Conservation (phyloP, 768 basidiomycete species). For the Mycena indigotica region DNA sequence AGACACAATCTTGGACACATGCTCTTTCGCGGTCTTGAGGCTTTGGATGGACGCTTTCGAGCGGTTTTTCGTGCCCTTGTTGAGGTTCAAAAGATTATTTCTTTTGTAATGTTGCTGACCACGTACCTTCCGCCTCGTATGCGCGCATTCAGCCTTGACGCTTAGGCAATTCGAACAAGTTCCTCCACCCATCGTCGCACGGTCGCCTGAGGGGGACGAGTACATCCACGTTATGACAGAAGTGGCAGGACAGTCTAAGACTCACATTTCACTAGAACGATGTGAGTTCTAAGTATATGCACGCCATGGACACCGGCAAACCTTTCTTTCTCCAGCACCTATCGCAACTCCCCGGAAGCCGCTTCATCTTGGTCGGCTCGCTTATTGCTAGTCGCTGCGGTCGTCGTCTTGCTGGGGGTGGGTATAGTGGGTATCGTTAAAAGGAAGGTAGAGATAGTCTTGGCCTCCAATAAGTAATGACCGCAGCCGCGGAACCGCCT, state of each 20-base stretch:
- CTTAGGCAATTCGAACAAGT: background rate
- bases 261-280: slow-evolving; percentile 1
- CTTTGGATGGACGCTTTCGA: background rate
- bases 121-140: slow-evolving; percentile 1
- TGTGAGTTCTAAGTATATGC: background rate
- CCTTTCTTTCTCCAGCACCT: slow-evolving; percentile 1
- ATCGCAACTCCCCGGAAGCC: slow-evolving; percentile 1
- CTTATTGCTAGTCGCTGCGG: no score
- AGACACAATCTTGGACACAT: background rate
- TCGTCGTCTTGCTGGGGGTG: no score
- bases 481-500: no score
- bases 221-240: background rate
- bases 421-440: no score
- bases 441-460: no score
- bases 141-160: background rate
- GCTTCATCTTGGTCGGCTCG: background rate
- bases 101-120: background rate
- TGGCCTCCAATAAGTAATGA: no score
- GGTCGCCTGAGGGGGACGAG: background rate
- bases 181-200: background rate
- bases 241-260: background rate
- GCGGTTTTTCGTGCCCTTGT: background rate
- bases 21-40: slow-evolving; percentile 1
- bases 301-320: background rate
- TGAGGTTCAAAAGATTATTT: background rate